Percentiles rank a stretch among this genome's conserved stretches.
phyloP scores from a whole-genome alignment of 768 basidiomycete species.

The Crucibulum laeve region DNA sequence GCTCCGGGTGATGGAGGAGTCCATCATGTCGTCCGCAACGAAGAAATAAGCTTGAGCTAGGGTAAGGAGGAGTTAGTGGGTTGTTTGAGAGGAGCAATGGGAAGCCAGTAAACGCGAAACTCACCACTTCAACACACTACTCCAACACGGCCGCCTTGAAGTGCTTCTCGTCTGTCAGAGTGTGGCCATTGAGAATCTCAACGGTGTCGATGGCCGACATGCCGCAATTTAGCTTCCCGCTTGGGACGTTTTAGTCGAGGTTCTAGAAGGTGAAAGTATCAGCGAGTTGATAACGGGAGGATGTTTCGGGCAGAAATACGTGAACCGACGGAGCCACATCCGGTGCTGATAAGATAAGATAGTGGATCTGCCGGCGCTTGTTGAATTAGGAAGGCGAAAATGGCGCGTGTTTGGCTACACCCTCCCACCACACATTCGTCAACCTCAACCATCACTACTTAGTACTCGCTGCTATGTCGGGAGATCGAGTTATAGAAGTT shows the following conservation, averaged over 20 bases:
- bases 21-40: constrained; percentile 98
- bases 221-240: constrained; percentile 96
- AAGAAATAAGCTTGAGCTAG: constrained; percentile 98
- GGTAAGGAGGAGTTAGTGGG: background rate
- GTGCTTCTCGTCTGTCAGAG: constrained; percentile 80
- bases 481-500: too few relatives aligned
- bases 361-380: too few relatives aligned
- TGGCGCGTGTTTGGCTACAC: too few relatives aligned
- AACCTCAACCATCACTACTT: too few relatives aligned
- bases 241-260: constrained; percentile 91
- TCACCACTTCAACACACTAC: constrained; percentile 92
- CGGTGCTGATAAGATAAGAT: too few relatives aligned
- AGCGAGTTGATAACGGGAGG: too few relatives aligned
- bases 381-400: too few relatives aligned
- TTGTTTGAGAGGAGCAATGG: background rate
- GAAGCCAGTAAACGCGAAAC: constrained; percentile 22
- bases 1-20: constrained; percentile 86
- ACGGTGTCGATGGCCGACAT: constrained; percentile 92
- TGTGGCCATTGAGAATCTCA: constrained; percentile 75
- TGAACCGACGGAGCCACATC: too few relatives aligned
- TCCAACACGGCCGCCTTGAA: constrained; percentile 84
- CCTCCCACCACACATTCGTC: too few relatives aligned
- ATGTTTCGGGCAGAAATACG: too few relatives aligned
- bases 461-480: too few relatives aligned
- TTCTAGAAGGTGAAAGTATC: too few relatives aligned